Evolutionary conservation across 1,139 yeast species (phyloP), one percentile per base, ranked within the genome.

Genomic region (Sugiyamaella grinbergsii): DNA sequence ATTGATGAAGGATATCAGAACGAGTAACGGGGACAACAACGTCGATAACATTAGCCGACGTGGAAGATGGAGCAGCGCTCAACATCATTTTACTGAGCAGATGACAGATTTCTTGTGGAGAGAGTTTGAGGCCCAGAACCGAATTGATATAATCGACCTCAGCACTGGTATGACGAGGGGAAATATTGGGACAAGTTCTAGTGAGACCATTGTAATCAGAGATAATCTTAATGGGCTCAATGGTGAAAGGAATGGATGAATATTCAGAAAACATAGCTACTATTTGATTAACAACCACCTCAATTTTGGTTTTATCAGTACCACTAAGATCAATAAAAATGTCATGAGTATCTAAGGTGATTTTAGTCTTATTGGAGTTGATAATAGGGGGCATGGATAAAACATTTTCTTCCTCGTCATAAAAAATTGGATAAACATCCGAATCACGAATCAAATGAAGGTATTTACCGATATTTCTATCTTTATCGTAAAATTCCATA

Each of bases 301-400:
- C 96, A 49, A 90, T 83, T 72, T 93, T 91, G 57, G 98, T 90
- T 71, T 75, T 85, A 71, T 94, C 99, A 49, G 96, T 89, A 60
- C 96, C 99, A 29, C 98, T 91, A 53, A 90, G 81, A 60, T 94
- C 99, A 62, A 94, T 83, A 72, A 93, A 89, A 55, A 94, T 87
- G 64, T 94, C 90, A 63, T 75, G 83, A 55, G 98, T 91, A 56
- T 88, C 78, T 59, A 90, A 71, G 28, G 94, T 77, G 63, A 94
- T 89, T 73, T 94, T 94, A 51, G 96, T 85, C 66, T 79, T 88
- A 65, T 94, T 85, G 33, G 96, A 85, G 75, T 94, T 94, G 75
- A 94, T 94, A 67, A 94, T 86, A 58, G 99, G 99, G 46, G 99
- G 99, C 74, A 94, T 72, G 10, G 98, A 91, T 63, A 95, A 84